Base-by-base conservation (phyloP, 176 grass and related monocot species). In the Paspalum vaginatum region DNA sequence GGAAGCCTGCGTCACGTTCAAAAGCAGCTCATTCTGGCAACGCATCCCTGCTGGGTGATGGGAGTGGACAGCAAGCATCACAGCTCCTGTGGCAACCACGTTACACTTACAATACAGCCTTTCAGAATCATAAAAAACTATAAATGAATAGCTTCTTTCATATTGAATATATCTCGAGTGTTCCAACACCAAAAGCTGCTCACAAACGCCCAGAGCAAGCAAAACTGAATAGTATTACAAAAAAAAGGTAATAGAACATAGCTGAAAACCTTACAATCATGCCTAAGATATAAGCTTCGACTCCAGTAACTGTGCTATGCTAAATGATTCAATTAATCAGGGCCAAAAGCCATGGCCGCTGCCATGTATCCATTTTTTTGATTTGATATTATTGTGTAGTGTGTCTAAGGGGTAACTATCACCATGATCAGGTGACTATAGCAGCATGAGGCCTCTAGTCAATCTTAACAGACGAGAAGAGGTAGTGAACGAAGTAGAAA, bases 401-500 rank as follows among this genome's bases (percentile, higher is more conserved):
- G 54, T 84, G 79, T 80, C 69, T 75, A 84, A 53, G 70, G 70
- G 76, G 66, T 85, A 84, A 80, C 70, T 84, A 68, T 88, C 82
- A 85, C 87, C 87, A 84, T 41, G 64, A 84, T 80, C 53, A 41
- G 55, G 77, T 57, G 63, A 64, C 18, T 88, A 80, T 62, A 70
- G 70, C 39, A 85, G 55, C 20, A 72, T 25, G 52, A 82, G 11
- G 65, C 48, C 41, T 89, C 87, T 95, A 92, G 80, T 95, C 93
- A 63, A 95, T 92, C 88, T 95, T 92, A 39, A 95, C 87, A 79
- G 93, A 95, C 52, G 93, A 95, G 93, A 95, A 95, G 60, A 95
- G 87, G 83, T 95, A 92, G 80, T 95, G 93, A 61, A 95, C 78
- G n/a, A 95, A 95, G 85, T 89, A 89, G 89, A 95, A 95, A 6